Percentiles rank a stretch among this genome's conserved stretches.
Evolutionary conservation across 1,284 basidiomycete genomes (phyloP).

Genomic region (Melampsora americana): DNA sequence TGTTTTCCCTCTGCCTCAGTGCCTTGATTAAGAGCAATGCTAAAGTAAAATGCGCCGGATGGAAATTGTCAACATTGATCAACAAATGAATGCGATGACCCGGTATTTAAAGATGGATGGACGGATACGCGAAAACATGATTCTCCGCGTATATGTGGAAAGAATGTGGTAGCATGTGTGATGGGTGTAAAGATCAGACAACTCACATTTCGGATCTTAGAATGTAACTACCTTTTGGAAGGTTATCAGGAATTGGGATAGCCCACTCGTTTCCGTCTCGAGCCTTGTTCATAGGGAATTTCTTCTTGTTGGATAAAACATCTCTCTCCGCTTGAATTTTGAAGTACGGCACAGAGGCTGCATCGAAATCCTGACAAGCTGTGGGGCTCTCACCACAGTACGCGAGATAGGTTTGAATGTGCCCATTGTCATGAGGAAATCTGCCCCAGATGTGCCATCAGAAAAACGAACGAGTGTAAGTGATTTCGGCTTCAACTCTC

Average conservation of each 20-base stretch:
- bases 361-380: slow-evolving; percentile 29
- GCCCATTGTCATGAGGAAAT: slow-evolving; percentile 39
- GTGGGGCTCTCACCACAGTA: slow-evolving; percentile 18
- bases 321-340: slow-evolving; percentile 27
- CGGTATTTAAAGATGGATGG: too few relatives aligned
- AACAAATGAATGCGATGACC: neutral
- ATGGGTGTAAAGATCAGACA: neutral
- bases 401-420: slow-evolving; percentile 22
- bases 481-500: neutral
- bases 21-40: slow-evolving; percentile 29
- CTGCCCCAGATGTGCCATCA: slow-evolving; percentile 1
- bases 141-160: neutral
- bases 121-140: too few relatives aligned
- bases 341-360: slow-evolving; percentile 17
- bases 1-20: slow-evolving; percentile 35
- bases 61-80: neutral
- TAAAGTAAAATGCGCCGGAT: neutral
- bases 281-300: neutral
- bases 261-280: slow-evolving; percentile 25
- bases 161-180: neutral
- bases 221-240: slow-evolving; percentile 39
- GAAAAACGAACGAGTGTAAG: neutral
- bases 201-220: slow-evolving; percentile 35
- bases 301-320: slow-evolving; percentile 13
- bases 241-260: slow-evolving; percentile 23